phyloP scores from a whole-genome alignment of 805 yeast species.

The Citeromyces nyonsensis region DNA sequence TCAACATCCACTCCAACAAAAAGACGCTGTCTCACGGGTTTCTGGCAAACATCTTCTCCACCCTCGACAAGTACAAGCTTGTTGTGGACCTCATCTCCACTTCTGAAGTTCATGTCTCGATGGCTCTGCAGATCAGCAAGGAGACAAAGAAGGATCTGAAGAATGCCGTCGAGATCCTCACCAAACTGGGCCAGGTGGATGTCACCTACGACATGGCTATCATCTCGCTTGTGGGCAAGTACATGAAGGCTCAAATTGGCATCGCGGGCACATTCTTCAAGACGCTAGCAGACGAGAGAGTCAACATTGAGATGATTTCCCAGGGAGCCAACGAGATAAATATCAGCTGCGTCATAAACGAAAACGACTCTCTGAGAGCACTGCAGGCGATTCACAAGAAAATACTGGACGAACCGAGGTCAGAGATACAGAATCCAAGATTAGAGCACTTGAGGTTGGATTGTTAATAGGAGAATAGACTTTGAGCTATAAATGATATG shows the following conservation, averaged over 20 bases:
- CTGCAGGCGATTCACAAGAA: conserved; percentile 72
- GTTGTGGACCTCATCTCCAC: conserved; percentile 95
- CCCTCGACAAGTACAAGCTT: conserved; percentile 66
- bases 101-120: conserved; percentile 94
- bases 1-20: conserved; percentile 88
- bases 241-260: conserved; percentile 93
- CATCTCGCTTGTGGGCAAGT: conserved; percentile 89
- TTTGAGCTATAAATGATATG: conserved; percentile 1
- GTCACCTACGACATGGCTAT: conserved; percentile 80
- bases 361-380: conserved; percentile 71
- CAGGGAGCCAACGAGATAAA: conserved; percentile 98
- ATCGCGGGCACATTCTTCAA: conserved; percentile 96
- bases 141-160: conserved; percentile 37
- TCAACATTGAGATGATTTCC: conserved; percentile 94
- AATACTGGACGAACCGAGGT: conserved; percentile 34
- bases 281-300: conserved; percentile 78
- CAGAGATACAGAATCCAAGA: conserved; percentile 24
- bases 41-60: conserved; percentile 78
- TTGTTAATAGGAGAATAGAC: conserved; percentile 3
- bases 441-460: conserved; percentile 26
- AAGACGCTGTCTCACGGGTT: conserved; percentile 91
- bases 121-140: conserved; percentile 83
- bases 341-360: conserved; percentile 87
- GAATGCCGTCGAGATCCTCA: conserved; percentile 64
- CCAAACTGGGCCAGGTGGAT: conserved; percentile 77